phyloP scores from a whole-genome alignment of 169 alveolate species.

The Cryptosporidium ubiquitum region DNA sequence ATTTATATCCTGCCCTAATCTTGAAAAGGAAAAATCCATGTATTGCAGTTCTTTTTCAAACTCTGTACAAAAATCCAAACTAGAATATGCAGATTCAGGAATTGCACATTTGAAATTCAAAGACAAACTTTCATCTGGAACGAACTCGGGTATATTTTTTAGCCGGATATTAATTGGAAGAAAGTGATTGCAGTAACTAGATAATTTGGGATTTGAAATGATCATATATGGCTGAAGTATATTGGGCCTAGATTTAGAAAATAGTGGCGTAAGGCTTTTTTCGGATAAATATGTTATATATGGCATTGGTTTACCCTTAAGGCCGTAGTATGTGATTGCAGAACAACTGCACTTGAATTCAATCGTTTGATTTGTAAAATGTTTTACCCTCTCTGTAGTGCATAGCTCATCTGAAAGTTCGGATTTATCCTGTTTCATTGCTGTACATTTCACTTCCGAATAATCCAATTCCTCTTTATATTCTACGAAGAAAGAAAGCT shows the following conservation, averaged over 20 bases:
- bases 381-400: slow-evolving; percentile 12
- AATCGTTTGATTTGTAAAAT: slow-evolving; percentile 38
- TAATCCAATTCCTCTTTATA: slow-evolving; percentile 42
- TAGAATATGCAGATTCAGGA: slow-evolving; percentile 20
- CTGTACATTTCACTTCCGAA: slow-evolving; percentile 53
- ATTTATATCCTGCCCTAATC: slow-evolving; percentile 6
- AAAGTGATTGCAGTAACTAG: slow-evolving; percentile 16
- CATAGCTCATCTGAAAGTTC: slow-evolving; percentile 15
- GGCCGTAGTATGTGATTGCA: slow-evolving; percentile 64
- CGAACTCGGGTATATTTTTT: slow-evolving; percentile 12
- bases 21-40: slow-evolving; percentile 29
- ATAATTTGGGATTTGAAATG: slow-evolving; percentile 25
- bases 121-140: slow-evolving; percentile 21
- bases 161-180: slow-evolving; percentile 34
- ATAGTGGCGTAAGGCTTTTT: slow-evolving; percentile 11
- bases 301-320: slow-evolving; percentile 13
- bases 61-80: slow-evolving; percentile 29
- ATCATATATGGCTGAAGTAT: slow-evolving; percentile 58
- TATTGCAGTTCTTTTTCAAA: slow-evolving; percentile 2
- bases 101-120: slow-evolving; percentile 28
- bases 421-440: slow-evolving; percentile 26
- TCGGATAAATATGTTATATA: background rate
- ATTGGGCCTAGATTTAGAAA: slow-evolving; percentile 42
- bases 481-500: slow-evolving; percentile 48
- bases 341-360: slow-evolving; percentile 49